These are phyloP conservation scores for Luffa aegyptiaca DNA, from an alignment of 306 rosid genomes.

Conservation along the genomic window DNA sequence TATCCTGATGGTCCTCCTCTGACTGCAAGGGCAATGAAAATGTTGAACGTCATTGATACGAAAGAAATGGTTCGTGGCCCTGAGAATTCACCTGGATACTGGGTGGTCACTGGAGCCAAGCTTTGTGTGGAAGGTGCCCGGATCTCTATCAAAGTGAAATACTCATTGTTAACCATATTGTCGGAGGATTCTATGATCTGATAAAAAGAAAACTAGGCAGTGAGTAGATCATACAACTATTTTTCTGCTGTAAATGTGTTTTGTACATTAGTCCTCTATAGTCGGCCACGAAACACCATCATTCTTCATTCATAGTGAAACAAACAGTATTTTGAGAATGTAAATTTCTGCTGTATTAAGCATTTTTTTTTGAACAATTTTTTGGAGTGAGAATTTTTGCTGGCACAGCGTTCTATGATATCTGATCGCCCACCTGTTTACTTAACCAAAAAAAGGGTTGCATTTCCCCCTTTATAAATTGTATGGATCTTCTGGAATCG, in stretches of 20 bases:
- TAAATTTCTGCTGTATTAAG: background rate
- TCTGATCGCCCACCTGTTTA: background rate
- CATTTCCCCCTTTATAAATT: background rate
- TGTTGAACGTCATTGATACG: conserved; percentile 58
- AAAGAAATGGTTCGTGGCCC: conserved; percentile 79
- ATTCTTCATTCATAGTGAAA: background rate
- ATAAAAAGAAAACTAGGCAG: background rate
- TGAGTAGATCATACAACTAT: background rate
- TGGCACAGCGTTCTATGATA: background rate
- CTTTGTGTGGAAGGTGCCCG: conserved; percentile 53
- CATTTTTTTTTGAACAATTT: background rate
- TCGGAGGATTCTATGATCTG: conserved; percentile 40
- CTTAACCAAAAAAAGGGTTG: background rate
- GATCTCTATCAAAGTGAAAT: conserved; percentile 69
- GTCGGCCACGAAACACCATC: background rate
- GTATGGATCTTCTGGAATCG: background rate
- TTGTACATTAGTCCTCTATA: background rate
- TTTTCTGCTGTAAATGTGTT: conserved; percentile 4
- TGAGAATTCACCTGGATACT: conserved; percentile 72
- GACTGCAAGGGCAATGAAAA: conserved; percentile 50
- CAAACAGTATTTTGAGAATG: background rate
- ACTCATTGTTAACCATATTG: conserved; percentile 65
- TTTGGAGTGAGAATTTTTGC: background rate
- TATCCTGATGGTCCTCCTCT: conserved; percentile 69
- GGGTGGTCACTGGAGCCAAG: conserved; percentile 92